Evolutionary conservation across 169 alveolate species (phyloP), one percentile per base, ranked within the genome.

Genomic region (Hammondia hammondi): DNA sequence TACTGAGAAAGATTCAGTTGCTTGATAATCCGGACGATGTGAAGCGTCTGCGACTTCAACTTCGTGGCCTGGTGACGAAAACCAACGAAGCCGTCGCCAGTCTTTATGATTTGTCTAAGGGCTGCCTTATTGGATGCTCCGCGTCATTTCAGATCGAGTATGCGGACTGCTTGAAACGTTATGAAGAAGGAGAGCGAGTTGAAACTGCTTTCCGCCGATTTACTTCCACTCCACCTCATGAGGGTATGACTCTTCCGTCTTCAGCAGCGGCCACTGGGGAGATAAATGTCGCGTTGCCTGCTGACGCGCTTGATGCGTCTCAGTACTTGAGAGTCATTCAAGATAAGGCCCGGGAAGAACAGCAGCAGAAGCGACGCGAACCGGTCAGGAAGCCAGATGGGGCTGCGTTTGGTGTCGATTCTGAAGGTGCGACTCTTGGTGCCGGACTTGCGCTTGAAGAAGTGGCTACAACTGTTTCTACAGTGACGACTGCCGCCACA

Each of bases 171-270:
- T 1, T 82, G 90, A 43, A 27, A 43, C 2, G 14, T 52, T 82
- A 82, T 52, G 90, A 82, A 12, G 71, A 82, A 39, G 90, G 90
- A 35, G 90, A 82, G 39, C 37, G 43, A 17, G 87, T n/a, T 6
- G 87, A 77, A 6, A 77, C 12, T 39, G 87, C 87, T 17, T 77
- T 77, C 46, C 45, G 48, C 21, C 45, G 48, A 9, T 77, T 77
- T 32, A 29, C 48, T 21, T 19, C 43, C 45, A 77, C 24, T 32
- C 87, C 87, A 19, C 48, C 48, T 77, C 87, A 29, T 19, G 87
- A 77, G 27, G 87, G 87, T 52, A 32, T 77, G 43, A 39, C 27
- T 32, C 48, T 77, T 3, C 87, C 87, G 87, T 77, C 87, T 21
- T 32, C 87, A 32, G 56, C 24, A 5, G 87, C 27, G 48, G 87